Base-by-base conservation (phyloP, 2,329 filamentous ascomycete genomes). In the Aspergillus bombycis region DNA sequence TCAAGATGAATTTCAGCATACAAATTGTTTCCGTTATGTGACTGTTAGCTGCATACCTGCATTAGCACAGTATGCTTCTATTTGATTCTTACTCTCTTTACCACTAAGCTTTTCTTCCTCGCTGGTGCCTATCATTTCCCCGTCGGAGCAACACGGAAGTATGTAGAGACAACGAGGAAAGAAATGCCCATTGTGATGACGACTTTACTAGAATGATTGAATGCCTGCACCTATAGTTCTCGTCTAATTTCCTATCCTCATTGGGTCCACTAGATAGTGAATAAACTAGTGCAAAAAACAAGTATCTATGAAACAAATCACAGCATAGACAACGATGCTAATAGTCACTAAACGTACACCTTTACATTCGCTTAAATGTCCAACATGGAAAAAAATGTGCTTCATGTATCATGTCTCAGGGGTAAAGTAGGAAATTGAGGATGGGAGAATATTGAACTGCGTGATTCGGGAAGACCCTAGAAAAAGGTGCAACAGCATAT, bases 251-350 rank as follows among this genome's bases (percentile, higher is more conserved):
- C 26, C 19, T 12, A 19, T 16, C 7, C 28, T 58, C 16, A 36
- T 9, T 38, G 19, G 21, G 2, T 28, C 16, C 46, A 59, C 14
- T 52, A 41, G 36, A 26, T 38, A 38, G 32, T 53, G 21, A 23
- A n/a, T 19, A 8, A 38, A 59, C 26, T n/a, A 52, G 23, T 3
- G 23, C 26, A 21, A 28, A 28, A 4, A n/a, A 14, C 26, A 50
- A 34, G 41, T 57, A 50, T 61, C 59, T 57, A 61, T 56, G 23
- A 38, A 56, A 41, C 43, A 34, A 60, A 21, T 34, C 48, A 46
- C n/a, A 41, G 16, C 58, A 14, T 7, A 34, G 48, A n/a, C 26
- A 54, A 53, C 34, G 53, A 59, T 43, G 48, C 26, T 26, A 41
- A 54, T 32, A 12, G 1, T 23, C 48, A 41, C 58, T 54, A 45